Conservation (phyloP, 306 rosid genomes). For the Acacia crassicarpa region DNA sequence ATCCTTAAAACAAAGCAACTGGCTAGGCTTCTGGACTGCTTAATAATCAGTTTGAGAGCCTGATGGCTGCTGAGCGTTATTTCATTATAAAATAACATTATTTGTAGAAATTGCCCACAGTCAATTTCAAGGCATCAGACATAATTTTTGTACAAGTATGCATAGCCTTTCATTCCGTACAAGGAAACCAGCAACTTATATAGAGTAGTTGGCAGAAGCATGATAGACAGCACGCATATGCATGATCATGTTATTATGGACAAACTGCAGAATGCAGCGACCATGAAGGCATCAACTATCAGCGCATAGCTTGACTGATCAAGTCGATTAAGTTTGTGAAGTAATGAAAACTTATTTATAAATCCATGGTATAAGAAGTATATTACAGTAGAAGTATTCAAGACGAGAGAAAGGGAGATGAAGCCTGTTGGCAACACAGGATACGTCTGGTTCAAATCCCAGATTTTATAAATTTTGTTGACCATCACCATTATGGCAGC, state of each 20-base stretch:
- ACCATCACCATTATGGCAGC: conserved; percentile 10
- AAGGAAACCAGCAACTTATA: background rate
- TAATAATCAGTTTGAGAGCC: background rate
- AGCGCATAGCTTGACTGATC: background rate
- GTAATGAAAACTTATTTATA: background rate
- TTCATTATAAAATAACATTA: background rate
- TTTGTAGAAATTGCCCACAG: background rate
- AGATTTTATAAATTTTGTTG: conserved; percentile 16
- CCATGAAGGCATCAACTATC: conserved; percentile 5
- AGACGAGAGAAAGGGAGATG: background rate
- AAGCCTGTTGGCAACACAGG: background rate
- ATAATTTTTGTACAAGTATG: background rate
- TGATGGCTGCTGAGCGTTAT: background rate
- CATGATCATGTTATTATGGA: conserved; percentile 14
- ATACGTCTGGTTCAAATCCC: background rate
- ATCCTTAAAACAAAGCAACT: conserved; percentile 12
- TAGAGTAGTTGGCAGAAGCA: conserved; percentile 2
- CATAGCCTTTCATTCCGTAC: background rate
- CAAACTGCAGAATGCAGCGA: conserved; percentile 4
- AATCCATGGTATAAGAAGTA: background rate
- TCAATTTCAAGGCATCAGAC: conserved; percentile 22
- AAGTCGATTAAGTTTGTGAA: conserved; percentile 1
- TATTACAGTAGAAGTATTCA: background rate
- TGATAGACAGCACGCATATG: conserved; percentile 2
- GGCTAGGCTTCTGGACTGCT: conserved; percentile 1